Evolutionary conservation across 805 yeast species (phyloP), one percentile per base, ranked within the genome.

Genomic region (Candida chauliodis): DNA sequence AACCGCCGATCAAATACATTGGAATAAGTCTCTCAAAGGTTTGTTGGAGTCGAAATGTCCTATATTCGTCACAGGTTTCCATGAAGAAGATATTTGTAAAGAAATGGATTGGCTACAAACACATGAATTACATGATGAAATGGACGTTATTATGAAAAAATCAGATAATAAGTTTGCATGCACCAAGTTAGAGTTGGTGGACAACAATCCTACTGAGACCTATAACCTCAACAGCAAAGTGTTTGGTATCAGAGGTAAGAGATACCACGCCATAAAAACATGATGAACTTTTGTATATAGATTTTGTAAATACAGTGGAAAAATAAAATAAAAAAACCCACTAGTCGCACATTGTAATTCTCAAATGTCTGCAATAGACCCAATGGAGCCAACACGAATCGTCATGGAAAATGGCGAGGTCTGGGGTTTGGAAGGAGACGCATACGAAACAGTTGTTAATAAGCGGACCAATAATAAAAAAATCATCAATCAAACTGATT

Each of bases 101-200:
- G 98, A 93, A 58, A 73, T 80, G 64, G 63, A 71, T 23, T 83
- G 95, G 82, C 66, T 93, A 31, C 68, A 75, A 22, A 78, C 78
- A 51, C 90, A 76, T 58, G 69, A 73, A 34, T 56, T 67, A 43
- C 45, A 49, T 28, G 79, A 85, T 35, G 93, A 90, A 48, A 63
- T 88, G 59, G 99, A 91, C 59, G 71, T 87, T 24, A 66, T 93
- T 48, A 75, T 89, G 76, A 81, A 84, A 42, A 84, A 80, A 24
- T 72, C 79, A 6, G 73, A 73, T 37, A 93, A 93, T 59, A 55
- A 75, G 22, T 93, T 84, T 61, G 84, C 86, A 30, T 82, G 95
- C 22, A 84, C 96, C 15, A 90, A 90, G 64, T 86, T 96, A 85
- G 98, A 93, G 59, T 74, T 93, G 53, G 93, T 90, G 52, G 98